Evolutionary conservation across 2,329 filamentous ascomycete genomes (phyloP).

Genomic region (Hypocreales sp.): DNA sequence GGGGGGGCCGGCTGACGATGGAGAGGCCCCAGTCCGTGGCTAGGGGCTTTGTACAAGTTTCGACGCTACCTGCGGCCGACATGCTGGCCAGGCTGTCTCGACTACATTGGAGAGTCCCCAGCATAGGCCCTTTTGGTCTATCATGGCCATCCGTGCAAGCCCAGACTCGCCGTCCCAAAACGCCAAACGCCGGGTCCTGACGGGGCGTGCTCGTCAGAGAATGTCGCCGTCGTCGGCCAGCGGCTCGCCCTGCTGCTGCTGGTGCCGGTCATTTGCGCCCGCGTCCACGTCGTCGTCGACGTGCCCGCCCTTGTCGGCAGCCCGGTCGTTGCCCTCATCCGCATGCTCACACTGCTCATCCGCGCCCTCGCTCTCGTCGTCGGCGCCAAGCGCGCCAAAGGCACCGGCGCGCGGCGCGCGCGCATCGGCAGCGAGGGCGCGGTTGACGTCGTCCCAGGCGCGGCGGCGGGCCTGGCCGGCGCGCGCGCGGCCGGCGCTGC

Average conservation of each 20-base stretch:
- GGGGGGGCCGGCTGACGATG: not conserved
- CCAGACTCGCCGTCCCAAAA: not conserved
- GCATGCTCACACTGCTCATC: conserved; percentile 7
- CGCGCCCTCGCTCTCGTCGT: conserved; percentile 10
- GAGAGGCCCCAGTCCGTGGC: not conserved
- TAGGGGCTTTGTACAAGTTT: not conserved
- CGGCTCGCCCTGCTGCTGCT: too few species aligned
- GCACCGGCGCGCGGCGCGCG: conserved; percentile 6
- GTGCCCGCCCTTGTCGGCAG: conserved; percentile 10
- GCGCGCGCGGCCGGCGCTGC: conserved; percentile 33
- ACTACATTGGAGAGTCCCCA: too few species aligned
- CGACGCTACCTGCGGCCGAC: too few species aligned
- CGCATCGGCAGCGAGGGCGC: conserved; percentile 10
- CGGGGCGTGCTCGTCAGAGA: too few species aligned
- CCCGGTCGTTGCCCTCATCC: conserved; percentile 7
- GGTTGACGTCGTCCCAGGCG: conserved; percentile 45
- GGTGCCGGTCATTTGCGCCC: not conserved
- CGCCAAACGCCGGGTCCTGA: too few species aligned
- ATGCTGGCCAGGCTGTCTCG: too few species aligned
- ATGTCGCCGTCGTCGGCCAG: conserved; percentile 12
- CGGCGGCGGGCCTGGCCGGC: conserved; percentile 33
- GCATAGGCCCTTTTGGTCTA: not conserved
- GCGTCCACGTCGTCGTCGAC: conserved; percentile 20
- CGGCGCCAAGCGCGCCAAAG: conserved; percentile 7
- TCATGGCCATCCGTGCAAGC: conserved; percentile 11